phyloP scores from a whole-genome alignment of 2,329 filamentous ascomycete species.

The Kalmusia sp. region DNA sequence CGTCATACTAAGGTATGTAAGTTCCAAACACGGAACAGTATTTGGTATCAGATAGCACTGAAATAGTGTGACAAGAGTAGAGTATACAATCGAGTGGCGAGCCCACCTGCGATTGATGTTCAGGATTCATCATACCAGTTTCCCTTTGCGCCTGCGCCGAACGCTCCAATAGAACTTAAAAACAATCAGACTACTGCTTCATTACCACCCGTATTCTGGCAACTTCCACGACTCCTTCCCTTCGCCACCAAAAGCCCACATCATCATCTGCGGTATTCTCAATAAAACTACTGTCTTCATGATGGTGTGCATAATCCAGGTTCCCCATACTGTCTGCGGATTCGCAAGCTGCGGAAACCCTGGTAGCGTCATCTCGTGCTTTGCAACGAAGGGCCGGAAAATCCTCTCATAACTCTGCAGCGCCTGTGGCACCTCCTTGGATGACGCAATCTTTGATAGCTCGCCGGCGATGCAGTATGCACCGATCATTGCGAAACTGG shows the following conservation, averaged over 20 bases:
- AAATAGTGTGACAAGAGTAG: no score
- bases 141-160: no score
- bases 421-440: constrained; percentile 25
- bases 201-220: constrained; percentile 21
- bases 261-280: constrained; percentile 7
- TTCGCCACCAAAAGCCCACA: not conserved
- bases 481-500: constrained; percentile 46
- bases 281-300: constrained; percentile 16
- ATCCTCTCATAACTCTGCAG: constrained; percentile 29
- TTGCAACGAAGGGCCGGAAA: constrained; percentile 24
- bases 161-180: no score
- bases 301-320: constrained; percentile 26
- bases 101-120: no score
- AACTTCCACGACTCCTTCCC: constrained; percentile 17
- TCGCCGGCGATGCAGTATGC: constrained; percentile 50
- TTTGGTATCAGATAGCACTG: no score
- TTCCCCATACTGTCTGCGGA: constrained; percentile 40
- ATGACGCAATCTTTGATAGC: constrained; percentile 26
- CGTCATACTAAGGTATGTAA: no score
- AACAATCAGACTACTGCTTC: no score
- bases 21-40: no score
- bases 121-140: no score
- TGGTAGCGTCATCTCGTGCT: constrained; percentile 15
- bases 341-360: constrained; percentile 32
- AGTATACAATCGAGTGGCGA: no score